Conservation (phyloP, 1,284 basidiomycete species). For the Tausonia pullulans region DNA sequence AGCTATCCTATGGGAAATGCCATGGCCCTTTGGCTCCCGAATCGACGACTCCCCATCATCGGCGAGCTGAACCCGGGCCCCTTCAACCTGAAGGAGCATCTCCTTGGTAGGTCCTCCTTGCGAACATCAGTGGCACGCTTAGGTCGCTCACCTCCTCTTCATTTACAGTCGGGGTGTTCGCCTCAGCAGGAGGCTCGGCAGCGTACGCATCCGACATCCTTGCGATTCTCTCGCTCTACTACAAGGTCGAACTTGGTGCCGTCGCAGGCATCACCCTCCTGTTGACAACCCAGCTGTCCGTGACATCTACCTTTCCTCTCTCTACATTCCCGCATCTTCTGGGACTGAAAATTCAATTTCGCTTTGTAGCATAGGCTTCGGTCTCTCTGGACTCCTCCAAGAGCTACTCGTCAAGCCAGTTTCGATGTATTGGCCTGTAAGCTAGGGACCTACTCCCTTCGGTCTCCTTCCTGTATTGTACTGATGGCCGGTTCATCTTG, state of each 20-base stretch:
- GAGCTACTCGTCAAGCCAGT: conserved; percentile 30
- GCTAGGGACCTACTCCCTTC: neutral
- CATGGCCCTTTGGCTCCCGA: conserved; percentile 32
- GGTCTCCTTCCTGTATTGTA: too few relatives aligned
- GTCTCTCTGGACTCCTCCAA: conserved; percentile 30
- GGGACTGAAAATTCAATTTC: neutral
- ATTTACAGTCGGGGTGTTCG: conserved; percentile 33
- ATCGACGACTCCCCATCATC: conserved; percentile 10
- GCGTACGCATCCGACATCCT: conserved; percentile 39
- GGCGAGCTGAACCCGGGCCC: conserved; percentile 39
- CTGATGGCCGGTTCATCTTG: too few relatives aligned
- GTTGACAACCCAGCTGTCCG: conserved; percentile 39
- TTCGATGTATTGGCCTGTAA: conserved; percentile 8
- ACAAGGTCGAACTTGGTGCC: conserved; percentile 31
- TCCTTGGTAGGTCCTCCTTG: conserved; percentile 4
- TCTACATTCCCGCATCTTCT: neutral
- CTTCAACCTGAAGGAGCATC: conserved; percentile 37
- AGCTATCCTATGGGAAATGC: conserved; percentile 38
- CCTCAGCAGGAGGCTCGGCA: conserved; percentile 36
- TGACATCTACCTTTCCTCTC: conserved; percentile 21
- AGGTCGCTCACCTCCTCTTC: conserved; percentile 22
- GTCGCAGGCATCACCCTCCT: conserved; percentile 42
- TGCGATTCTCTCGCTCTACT: conserved; percentile 38
- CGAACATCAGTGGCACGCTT: neutral
- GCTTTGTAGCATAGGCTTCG: neutral